Base-by-base conservation (phyloP, 1,139 yeast species). In the Hyphopichia pseudoburtonii region DNA sequence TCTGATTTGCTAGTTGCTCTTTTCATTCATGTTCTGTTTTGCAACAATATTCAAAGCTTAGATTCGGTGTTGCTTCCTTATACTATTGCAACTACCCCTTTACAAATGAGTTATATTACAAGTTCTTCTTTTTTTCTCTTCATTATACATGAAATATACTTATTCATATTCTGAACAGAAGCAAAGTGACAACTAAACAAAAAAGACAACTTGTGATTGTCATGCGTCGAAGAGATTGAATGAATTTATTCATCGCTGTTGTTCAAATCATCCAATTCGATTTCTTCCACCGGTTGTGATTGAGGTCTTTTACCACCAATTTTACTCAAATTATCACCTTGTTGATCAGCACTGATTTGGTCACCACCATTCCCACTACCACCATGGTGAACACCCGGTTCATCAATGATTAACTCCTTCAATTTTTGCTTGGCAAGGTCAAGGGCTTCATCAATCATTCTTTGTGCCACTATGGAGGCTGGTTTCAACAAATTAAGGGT, bases 401-500 rank as follows among this genome's bases (percentile, higher is more conserved):
- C 72, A 28, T 69, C 75, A 34, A 66, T 43, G 16, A 78, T 53
- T 31, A 76, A 52, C 42, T 76, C 81, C 41, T 68, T 72, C 41
- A 86, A 59, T 54, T 79, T 82, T 37, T 69, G 76, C 56, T 83
- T 85, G 17, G 72, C 78, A 24, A 82, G 70, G 2, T 61, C 66
- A 34, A 77, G 60, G 0, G 81, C 68, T 51, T 85, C 88, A 30
- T 75, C 78, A 7, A 75, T 38, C 60, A 83, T 72, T 27, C 83
- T 75, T 42, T 75, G 72, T 2, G 66, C 72, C 12, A 88, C 84
- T 22, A 73, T 65, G 35, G 80, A 52, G 10, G 90, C 80, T 1
- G 96, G 96, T 6, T 83, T 84, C 65, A 90, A 76, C 58, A 90
- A 64, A 48, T 84, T 84, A 59, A 84, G 70, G 36, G 76, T 74